Conservation (phyloP, 2,329 filamentous ascomycete species). For the Colletotrichum trifolii region DNA sequence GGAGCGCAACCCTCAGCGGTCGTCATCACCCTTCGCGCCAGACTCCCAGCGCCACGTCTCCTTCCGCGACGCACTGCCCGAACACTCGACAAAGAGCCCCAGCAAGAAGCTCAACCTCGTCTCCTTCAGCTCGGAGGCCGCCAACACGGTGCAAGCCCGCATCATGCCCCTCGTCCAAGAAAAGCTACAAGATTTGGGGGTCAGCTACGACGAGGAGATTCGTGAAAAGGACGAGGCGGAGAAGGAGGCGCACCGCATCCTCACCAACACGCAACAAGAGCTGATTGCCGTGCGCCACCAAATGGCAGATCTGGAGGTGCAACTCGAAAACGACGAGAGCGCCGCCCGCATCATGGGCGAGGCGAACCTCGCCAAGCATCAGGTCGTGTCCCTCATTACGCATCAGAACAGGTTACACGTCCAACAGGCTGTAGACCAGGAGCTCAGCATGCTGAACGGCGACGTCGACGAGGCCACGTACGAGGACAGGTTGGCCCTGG, state of each 20-base stretch:
- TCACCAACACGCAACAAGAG: constrained; percentile 76
- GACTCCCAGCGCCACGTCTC: constrained; percentile 68
- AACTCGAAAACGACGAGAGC: constrained; percentile 66
- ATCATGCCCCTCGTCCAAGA: constrained; percentile 77
- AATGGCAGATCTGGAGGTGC: constrained; percentile 66
- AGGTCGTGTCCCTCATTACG: constrained; percentile 60
- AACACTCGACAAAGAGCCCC: constrained; percentile 43
- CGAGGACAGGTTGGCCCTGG: constrained; percentile 68
- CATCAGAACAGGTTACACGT: constrained; percentile 65
- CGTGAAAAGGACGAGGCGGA: constrained; percentile 78
- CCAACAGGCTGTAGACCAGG: constrained; percentile 62
- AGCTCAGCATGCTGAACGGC: constrained; percentile 63
- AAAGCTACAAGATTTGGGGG: constrained; percentile 77
- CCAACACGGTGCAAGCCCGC: constrained; percentile 75
- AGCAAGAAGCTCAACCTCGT: constrained; percentile 51
- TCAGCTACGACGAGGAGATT: constrained; percentile 79
- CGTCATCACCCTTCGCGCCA: constrained; percentile 77
- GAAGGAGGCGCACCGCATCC: constrained; percentile 72
- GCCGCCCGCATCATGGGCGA: constrained; percentile 63
- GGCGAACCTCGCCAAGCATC: constrained; percentile 60
- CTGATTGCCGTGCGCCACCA: constrained; percentile 70
- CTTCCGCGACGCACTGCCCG: constrained; percentile 62
- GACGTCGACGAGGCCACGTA: constrained; percentile 54
- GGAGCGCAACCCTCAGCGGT: constrained; percentile 74
- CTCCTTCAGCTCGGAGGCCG: constrained; percentile 70